A percentile compares a stretch with the other conserved stretches of the same genome.
Conservation (phyloP, 2,329 filamentous ascomycete species). For the Fusarium sp. region DNA sequence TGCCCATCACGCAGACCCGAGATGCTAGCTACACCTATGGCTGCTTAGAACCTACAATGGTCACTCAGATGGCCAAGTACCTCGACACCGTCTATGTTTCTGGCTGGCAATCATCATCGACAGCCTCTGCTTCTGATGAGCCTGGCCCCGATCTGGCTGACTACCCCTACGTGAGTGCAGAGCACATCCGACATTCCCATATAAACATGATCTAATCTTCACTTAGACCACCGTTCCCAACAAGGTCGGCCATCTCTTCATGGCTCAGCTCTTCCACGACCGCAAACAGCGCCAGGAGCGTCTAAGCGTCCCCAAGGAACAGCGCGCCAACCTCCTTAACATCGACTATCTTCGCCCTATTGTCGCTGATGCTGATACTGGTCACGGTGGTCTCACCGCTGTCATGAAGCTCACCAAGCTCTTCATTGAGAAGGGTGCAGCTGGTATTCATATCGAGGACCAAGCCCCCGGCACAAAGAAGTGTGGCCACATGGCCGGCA, state of each 20-base stretch:
- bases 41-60: slow-evolving; percentile 96
- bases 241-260: slow-evolving; percentile 97
- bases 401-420: slow-evolving; percentile 99
- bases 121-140: slow-evolving; percentile 93
- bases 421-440: slow-evolving; percentile 95
- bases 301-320: slow-evolving; percentile 76
- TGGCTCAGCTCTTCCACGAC: slow-evolving; percentile 99
- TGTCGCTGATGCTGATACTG: slow-evolving; percentile 96
- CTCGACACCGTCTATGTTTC: slow-evolving; percentile 99
- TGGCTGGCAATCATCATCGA: slow-evolving; percentile 98
- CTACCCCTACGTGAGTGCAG: slow-evolving; percentile 82
- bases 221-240: slow-evolving; percentile 93
- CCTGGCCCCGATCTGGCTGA: slow-evolving; percentile 97
- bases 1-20: slow-evolving; percentile 66
- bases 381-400: slow-evolving; percentile 96
- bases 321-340: slow-evolving; percentile 80
- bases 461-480: slow-evolving; percentile 99
- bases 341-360: slow-evolving; percentile 96
- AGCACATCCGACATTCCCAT: not conserved
- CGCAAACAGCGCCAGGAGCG: slow-evolving; percentile 98
- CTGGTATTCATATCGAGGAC: slow-evolving; percentile 98
- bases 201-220: slow-evolving; percentile 43
- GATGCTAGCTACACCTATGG: slow-evolving; percentile 96
- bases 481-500: slow-evolving; percentile 99
- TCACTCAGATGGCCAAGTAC: slow-evolving; percentile 99